Percentiles rank a stretch among this genome's conserved stretches.
Conservation (phyloP, 345 rosid genomes). For the Pistacia integerrima region DNA sequence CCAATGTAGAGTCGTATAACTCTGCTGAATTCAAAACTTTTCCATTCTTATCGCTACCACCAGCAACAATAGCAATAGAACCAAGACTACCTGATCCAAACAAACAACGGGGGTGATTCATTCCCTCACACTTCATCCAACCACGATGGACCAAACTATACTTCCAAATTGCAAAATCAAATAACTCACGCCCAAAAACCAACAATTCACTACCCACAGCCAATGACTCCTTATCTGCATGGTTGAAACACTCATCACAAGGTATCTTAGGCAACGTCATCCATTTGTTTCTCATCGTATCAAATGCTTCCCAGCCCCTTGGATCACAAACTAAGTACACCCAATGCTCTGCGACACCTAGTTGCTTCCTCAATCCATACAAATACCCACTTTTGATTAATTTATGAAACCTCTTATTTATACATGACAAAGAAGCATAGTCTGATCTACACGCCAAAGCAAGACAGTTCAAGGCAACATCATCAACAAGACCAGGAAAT, state of each 20-base stretch:
- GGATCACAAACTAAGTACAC: slow-evolving; percentile 78
- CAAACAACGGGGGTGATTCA: slow-evolving; percentile 76
- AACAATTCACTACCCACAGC: slow-evolving; percentile 74
- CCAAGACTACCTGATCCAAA: slow-evolving; percentile 77
- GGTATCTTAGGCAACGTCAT: slow-evolving; percentile 78
- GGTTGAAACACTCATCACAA: slow-evolving; percentile 81
- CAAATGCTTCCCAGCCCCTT: slow-evolving; percentile 79
- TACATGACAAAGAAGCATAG: slow-evolving; percentile 52
- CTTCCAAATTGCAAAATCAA: slow-evolving; percentile 77
- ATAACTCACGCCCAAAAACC: slow-evolving; percentile 74
- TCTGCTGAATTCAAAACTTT: slow-evolving; percentile 62
- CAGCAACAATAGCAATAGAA: slow-evolving; percentile 68
- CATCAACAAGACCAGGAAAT: slow-evolving; percentile 79
- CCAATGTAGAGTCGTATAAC: slow-evolving; percentile 62
- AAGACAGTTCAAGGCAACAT: slow-evolving; percentile 67
- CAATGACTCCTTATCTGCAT: slow-evolving; percentile 79
- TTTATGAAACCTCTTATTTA: slow-evolving; percentile 59
- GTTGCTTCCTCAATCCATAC: slow-evolving; percentile 59
- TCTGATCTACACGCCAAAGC: slow-evolving; percentile 66
- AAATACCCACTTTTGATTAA: slow-evolving; percentile 50
- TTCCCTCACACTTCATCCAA: slow-evolving; percentile 73
- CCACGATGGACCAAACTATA: slow-evolving; percentile 50
- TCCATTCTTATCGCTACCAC: slow-evolving; percentile 71
- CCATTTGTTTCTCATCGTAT: slow-evolving; percentile 63
- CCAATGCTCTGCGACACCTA: slow-evolving; percentile 59